Percentiles rank a stretch among this genome's conserved stretches.
Evolutionary conservation across 2,329 filamentous ascomycete species (phyloP).

Genomic region (Clonostachys byssicola): DNA sequence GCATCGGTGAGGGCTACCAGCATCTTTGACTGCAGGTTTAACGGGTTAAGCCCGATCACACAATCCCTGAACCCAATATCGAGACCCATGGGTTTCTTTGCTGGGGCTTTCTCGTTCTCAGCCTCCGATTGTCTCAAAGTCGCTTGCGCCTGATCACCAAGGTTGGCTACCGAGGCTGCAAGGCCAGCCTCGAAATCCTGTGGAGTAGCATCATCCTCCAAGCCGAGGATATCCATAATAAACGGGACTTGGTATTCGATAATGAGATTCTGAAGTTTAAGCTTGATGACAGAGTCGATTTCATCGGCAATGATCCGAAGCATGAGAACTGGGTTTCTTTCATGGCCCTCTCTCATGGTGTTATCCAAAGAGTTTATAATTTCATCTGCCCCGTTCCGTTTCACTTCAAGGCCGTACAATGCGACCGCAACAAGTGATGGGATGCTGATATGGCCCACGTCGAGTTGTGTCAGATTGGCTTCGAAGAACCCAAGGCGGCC

Average conservation of each 20-base stretch:
- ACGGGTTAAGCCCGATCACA: conserved; percentile 78
- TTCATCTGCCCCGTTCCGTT: conserved; percentile 65
- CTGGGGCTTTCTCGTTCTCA: conserved; percentile 26
- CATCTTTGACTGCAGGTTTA: conserved; percentile 70
- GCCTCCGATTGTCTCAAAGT: conserved; percentile 29
- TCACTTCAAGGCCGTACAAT: conserved; percentile 56
- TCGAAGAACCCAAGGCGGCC: conserved; percentile 63
- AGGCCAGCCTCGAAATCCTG: conserved; percentile 74
- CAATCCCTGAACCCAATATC: conserved; percentile 79
- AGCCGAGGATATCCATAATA: conserved; percentile 72
- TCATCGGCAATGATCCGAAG: conserved; percentile 89
- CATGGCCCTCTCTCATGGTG: conserved; percentile 13
- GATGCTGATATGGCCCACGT: conserved; percentile 77
- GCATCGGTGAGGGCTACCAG: conserved; percentile 76
- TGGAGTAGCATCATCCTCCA: conserved; percentile 61
- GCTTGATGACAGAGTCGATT: conserved; percentile 83
- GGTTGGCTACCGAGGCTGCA: conserved; percentile 73
- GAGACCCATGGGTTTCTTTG: conserved; percentile 48
- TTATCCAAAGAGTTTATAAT: conserved; percentile 54
- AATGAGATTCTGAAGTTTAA: conserved; percentile 80
- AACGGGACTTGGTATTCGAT: conserved; percentile 88
- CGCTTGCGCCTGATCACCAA: conserved; percentile 61
- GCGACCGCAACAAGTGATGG: conserved; percentile 81
- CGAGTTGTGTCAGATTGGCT: conserved; percentile 55
- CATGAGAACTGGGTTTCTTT: conserved; percentile 62